phyloP scores from a whole-genome alignment of 148 eudicot genomes.

The Camellia lanceoleosa region DNA sequence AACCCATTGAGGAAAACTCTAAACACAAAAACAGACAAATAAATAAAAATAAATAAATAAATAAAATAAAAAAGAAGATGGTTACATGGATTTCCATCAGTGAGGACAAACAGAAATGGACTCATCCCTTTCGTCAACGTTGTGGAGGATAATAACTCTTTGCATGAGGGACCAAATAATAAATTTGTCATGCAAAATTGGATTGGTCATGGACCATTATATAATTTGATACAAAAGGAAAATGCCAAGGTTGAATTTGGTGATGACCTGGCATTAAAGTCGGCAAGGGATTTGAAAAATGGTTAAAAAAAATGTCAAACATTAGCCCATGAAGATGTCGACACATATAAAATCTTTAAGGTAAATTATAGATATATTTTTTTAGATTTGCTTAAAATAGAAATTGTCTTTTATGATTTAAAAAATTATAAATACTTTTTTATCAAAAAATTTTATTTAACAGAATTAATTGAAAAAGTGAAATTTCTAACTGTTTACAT shows the following conservation, averaged over 20 bases:
- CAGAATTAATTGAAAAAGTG: too few species aligned
- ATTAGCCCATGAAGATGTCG: too few species aligned
- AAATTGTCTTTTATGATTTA: too few species aligned
- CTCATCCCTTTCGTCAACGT: background rate
- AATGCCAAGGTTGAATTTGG: background rate
- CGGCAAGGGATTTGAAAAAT: background rate
- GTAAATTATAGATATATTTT: too few species aligned
- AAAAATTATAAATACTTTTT: too few species aligned
- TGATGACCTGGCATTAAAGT: background rate
- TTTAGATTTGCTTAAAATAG: too few species aligned
- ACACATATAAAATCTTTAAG: too few species aligned
- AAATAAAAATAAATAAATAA: too few species aligned
- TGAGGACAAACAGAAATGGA: background rate
- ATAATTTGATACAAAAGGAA: background rate
- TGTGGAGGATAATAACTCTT: background rate
- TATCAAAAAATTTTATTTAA: too few species aligned
- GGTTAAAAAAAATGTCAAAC: background rate
- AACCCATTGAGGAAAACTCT: too few species aligned
- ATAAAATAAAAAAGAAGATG: too few species aligned
- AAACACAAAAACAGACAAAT: background rate
- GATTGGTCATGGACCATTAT: background rate
- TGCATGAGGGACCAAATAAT: background rate
- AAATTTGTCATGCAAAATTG: background rate
- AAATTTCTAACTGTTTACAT: too few species aligned
- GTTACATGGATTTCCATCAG: background rate